Conservation (phyloP, 1,139 yeast species). For the Spathaspora sp. region DNA sequence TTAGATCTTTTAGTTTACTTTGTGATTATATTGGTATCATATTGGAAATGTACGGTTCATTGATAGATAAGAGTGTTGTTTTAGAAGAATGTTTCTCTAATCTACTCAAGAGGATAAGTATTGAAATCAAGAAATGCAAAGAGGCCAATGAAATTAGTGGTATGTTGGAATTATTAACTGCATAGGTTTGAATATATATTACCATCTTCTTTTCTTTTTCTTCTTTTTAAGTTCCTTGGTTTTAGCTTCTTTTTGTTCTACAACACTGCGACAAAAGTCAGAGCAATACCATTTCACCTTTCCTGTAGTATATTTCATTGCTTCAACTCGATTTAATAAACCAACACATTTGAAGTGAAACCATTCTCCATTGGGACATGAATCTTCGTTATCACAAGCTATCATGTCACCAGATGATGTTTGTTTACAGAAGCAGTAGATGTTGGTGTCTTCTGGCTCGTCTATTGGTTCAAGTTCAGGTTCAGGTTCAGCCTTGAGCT, state of each 20-base stretch:
- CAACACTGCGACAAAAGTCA: conserved; percentile 27
- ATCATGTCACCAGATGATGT: conserved; percentile 49
- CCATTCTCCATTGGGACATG: conserved; percentile 51
- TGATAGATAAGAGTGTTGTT: conserved; percentile 75
- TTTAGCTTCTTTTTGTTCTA: conserved; percentile 15
- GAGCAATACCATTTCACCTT: conserved; percentile 45
- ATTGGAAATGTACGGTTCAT: conserved; percentile 72
- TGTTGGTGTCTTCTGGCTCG: conserved; percentile 22
- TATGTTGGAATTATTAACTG: conserved; percentile 80
- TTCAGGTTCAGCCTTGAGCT: conserved; percentile 3
- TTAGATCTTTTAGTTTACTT: conserved; percentile 69
- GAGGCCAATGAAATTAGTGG: conserved; percentile 92
- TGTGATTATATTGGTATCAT: conserved; percentile 85
- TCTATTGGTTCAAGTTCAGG: conserved; percentile 2
- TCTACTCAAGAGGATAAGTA: conserved; percentile 58
- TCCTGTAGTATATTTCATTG: conserved; percentile 37
- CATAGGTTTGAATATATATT: conserved; percentile 19
- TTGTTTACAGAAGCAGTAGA: conserved; percentile 46
- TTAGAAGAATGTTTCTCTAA: conserved; percentile 68
- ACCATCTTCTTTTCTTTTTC: conserved; percentile 17
- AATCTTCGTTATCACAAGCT: conserved; percentile 42
- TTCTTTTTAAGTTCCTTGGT: conserved; percentile 20
- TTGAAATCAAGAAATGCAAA: conserved; percentile 74
- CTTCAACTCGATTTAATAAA: conserved; percentile 39
- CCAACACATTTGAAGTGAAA: conserved; percentile 52